phyloP scores from a whole-genome alignment of 495 filamentous ascomycete species.

The Penicillium canariense region DNA sequence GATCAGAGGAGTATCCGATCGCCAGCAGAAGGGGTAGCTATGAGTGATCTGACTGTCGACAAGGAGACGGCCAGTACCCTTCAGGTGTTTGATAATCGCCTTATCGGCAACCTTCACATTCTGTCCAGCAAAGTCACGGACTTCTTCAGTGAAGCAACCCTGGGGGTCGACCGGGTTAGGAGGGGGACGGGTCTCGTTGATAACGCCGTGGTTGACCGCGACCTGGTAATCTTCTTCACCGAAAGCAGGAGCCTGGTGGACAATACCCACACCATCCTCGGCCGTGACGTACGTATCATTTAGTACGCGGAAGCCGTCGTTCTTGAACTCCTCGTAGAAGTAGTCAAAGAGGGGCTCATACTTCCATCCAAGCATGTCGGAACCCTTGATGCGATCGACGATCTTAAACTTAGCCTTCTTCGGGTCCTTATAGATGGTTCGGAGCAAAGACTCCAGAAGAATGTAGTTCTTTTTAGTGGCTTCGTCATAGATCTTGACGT shows the following conservation, averaged over 20 bases:
- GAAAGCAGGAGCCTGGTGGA: conserved; percentile 93
- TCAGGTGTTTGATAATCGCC: conserved; percentile 88
- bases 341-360: conserved; percentile 92
- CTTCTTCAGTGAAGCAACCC: conserved; percentile 76
- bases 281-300: conserved; percentile 88
- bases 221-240: conserved; percentile 97
- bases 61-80: conserved; percentile 73
- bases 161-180: conserved; percentile 87
- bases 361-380: conserved; percentile 86
- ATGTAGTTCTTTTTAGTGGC: conserved; percentile 81
- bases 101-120: conserved; percentile 95
- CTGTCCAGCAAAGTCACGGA: conserved; percentile 82
- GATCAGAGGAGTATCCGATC: conserved; percentile 93
- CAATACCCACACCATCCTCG: conserved; percentile 91
- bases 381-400: conserved; percentile 76
- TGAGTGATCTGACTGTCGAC: conserved; percentile 90
- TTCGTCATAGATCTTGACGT: conserved; percentile 86
- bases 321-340: conserved; percentile 92
- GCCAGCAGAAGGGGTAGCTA: conserved; percentile 93
- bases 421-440: conserved; percentile 88
- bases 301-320: conserved; percentile 78
- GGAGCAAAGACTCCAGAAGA: conserved; percentile 78
- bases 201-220: conserved; percentile 72
- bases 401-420: conserved; percentile 98
- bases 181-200: conserved; percentile 70